Percentiles rank a stretch among this genome's conserved stretches.
phyloP scores from a whole-genome alignment of 1,284 basidiomycete genomes.

The Schizophyllum amplum region DNA sequence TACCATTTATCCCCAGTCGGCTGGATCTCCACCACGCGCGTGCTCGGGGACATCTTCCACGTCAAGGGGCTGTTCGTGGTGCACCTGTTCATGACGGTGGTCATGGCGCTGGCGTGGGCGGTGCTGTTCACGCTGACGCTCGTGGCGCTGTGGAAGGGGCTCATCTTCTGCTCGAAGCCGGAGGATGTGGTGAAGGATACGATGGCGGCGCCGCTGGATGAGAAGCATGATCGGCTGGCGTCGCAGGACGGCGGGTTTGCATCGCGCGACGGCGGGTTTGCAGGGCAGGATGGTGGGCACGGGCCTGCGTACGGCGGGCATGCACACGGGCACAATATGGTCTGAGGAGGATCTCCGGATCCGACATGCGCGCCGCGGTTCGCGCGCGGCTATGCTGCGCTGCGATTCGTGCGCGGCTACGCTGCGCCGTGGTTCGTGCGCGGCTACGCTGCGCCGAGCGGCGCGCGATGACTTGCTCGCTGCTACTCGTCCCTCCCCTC shows the following conservation, averaged over 20 bases:
- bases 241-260: not conserved
- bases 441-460: not conserved
- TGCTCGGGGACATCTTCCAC: conserved; percentile 33
- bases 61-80: conserved; percentile 30
- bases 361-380: not conserved
- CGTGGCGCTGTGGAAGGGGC: conserved; percentile 34
- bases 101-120: conserved; percentile 32
- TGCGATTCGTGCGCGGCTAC: not conserved
- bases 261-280: not conserved
- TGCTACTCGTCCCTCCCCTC: not conserved
- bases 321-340: not conserved
- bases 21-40: conserved; percentile 35
- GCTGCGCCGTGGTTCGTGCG: not conserved
- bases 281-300: not conserved
- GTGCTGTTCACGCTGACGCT: conserved; percentile 32
- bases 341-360: not conserved
- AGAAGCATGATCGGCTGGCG: not conserved
- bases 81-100: conserved; percentile 30
- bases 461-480: not conserved
- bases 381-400: not conserved
- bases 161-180: conserved; percentile 36
- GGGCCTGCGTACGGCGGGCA: not conserved
- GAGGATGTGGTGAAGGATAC: conserved; percentile 36
- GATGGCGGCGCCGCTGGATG: not conserved
- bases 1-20: conserved; percentile 26